Percentiles rank a stretch among this genome's conserved stretches.
phyloP scores from a whole-genome alignment of 306 rosid genomes.

The Castanea sativa region DNA sequence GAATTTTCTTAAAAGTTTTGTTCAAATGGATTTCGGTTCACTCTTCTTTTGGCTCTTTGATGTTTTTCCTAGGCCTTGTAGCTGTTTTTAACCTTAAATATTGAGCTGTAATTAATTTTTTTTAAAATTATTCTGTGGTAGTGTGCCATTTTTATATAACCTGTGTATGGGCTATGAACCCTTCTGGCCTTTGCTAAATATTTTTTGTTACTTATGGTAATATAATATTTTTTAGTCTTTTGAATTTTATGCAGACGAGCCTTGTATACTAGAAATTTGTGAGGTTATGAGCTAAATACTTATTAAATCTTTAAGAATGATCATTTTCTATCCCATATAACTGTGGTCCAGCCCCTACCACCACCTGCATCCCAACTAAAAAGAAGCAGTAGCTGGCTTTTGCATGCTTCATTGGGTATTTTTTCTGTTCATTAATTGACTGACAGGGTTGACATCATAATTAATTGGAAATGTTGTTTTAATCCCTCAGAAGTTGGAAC shows the following conservation, averaged over 20 bases:
- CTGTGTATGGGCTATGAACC: background rate
- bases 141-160: background rate
- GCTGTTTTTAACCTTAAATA: background rate
- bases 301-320: background rate
- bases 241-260: background rate
- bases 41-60: background rate
- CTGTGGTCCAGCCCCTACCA: background rate
- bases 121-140: background rate
- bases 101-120: background rate
- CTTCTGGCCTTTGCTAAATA: background rate
- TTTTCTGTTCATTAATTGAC: background rate
- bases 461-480: background rate
- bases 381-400: background rate
- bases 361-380: background rate
- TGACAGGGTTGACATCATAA: background rate
- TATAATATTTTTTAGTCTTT: no score
- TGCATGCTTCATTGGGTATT: background rate
- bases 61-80: background rate
- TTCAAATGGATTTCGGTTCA: background rate
- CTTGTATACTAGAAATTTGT: background rate
- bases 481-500: background rate
- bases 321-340: background rate
- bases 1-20: background rate
- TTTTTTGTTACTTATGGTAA: background rate
- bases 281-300: background rate